Base-by-base conservation (phyloP, 225 moss, liverwort and hornwort species). In the Sphagnum tenellum region DNA sequence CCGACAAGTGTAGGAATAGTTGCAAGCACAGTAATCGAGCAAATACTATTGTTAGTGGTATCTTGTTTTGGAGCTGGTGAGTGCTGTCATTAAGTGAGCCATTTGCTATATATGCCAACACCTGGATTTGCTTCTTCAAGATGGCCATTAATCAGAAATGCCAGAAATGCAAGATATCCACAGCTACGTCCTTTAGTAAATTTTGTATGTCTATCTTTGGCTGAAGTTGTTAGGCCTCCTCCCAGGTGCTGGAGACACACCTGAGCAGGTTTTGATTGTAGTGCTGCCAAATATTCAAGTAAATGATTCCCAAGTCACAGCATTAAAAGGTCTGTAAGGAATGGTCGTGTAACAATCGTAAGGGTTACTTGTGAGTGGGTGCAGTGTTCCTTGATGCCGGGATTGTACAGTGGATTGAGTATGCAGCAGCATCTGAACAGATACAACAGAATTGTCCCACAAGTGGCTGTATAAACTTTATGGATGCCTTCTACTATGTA, bases 391-490 rank as follows among this genome's bases (percentile, higher is more conserved):
- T 95, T 57, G 79, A 88, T 78, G 88, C 92, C 46, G 92, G 95
- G 47, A 71, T 95, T 3, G 77, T 92, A 73, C 92, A 95, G 2
- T 95, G 95, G 95, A 49, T 89, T 57, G 95, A 95, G 60, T 92
- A 79, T 45, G 73, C 88, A 68, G 73, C 73, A 7, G 46, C 75
- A 3, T 14, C 86, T 4, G 4, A 3, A 2, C 5, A 57, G 0
- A n/a, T 29, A 2, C 84, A 73, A 70, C 57, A 56, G 1, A 9
- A 46, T 12, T 95, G 95, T 52, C 56, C 88, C 0, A 5, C 61
- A 0, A 75, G 71, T 61, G 92, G 95, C 59, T 95, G 95, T 73
- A 65, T 95, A 45, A 73, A 77, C 9, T 95, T 91, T 49, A 64
- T 86, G 63, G 69, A 95, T 45, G 56, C 92, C 0, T 69, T 82